phyloP scores from a whole-genome alignment of 208 protist genomes.

The Crithidia acanthocephali region DNA sequence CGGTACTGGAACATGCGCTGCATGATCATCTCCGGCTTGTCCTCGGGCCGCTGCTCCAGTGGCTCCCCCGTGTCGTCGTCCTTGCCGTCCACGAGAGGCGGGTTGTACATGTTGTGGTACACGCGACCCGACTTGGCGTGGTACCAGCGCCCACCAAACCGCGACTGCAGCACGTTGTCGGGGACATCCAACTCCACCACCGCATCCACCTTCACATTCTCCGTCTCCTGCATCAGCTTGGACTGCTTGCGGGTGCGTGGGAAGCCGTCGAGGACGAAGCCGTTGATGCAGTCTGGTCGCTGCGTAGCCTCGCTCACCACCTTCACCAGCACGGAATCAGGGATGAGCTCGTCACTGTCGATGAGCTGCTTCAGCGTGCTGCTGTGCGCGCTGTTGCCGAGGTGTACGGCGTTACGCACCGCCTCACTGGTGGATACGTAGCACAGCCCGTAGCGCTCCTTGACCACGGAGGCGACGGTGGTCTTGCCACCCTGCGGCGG shows the following conservation, averaged over 20 bases:
- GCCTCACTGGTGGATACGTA: conserved; percentile 75
- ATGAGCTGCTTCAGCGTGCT: conserved; percentile 62
- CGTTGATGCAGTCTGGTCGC: conserved; percentile 84
- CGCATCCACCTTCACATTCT: conserved; percentile 61
- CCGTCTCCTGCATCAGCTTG: conserved; percentile 44
- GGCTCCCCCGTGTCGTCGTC: conserved; percentile 94
- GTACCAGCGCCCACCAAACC: conserved; percentile 83
- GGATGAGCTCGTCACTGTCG: conserved; percentile 66
- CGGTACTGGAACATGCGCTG: conserved; percentile 85
- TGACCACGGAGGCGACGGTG: conserved; percentile 75
- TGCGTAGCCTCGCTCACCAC: conserved; percentile 73
- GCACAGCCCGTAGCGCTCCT: conserved; percentile 89
- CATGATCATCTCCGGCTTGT: conserved; percentile 85
- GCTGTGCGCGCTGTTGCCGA: conserved; percentile 58
- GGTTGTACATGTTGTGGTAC: conserved; percentile 93
- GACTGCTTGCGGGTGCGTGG: conserved; percentile 81
- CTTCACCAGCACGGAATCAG: conserved; percentile 67
- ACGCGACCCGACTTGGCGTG: conserved; percentile 89
- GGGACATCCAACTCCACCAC: conserved; percentile 78
- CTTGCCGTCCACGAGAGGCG: conserved; percentile 78
- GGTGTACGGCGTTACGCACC: conserved; percentile 71
- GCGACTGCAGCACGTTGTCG: conserved; percentile 72
- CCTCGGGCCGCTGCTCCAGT: conserved; percentile 88
- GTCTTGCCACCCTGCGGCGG: conserved; percentile 81
- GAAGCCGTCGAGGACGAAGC: conserved; percentile 92